Evolutionary conservation across 1,284 basidiomycete genomes (phyloP).

Genomic region (Athelia sp.): DNA sequence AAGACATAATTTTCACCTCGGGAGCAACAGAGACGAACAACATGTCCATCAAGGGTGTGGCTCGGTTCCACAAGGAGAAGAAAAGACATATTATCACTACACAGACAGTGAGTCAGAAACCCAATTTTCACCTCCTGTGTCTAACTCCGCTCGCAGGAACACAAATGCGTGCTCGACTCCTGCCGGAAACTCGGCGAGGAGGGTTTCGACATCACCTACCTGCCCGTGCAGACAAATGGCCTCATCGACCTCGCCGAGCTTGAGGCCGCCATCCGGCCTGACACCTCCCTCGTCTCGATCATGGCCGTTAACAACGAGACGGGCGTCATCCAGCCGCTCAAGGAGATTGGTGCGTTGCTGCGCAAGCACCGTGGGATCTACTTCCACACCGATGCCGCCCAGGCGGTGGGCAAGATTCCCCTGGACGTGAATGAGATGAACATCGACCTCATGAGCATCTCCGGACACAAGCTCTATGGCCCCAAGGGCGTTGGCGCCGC

Average conservation of each 20-base stretch:
- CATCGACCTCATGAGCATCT: constrained; percentile 94
- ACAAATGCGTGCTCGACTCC: constrained; percentile 99
- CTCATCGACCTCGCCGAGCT: constrained; percentile 75
- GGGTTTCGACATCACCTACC: constrained; percentile 97
- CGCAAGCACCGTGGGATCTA: constrained; percentile 84
- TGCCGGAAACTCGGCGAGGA: constrained; percentile 94
- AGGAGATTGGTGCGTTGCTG: constrained; percentile 87
- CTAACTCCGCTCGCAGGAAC: constrained; percentile 63
- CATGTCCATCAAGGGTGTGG: constrained; percentile 97
- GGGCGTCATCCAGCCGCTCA: constrained; percentile 96
- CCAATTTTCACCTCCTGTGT: not conserved
- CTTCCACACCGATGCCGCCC: constrained; percentile 98
- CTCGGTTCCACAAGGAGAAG: constrained; percentile 89
- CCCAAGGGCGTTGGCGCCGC: constrained; percentile 96
- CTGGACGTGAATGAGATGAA: constrained; percentile 95
- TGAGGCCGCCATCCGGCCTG: constrained; percentile 80
- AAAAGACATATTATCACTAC: constrained; percentile 90
- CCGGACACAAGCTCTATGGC: constrained; percentile 97
- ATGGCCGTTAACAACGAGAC: constrained; percentile 99
- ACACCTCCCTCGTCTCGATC: constrained; percentile 87
- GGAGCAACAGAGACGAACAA: constrained; percentile 99
- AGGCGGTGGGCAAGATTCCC: constrained; percentile 90
- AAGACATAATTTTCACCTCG: constrained; percentile 97
- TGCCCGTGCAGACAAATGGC: constrained; percentile 89
- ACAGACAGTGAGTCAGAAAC: constrained; percentile 63